Base-by-base conservation (phyloP, 108 stramenopile species). In the Fragilaria crotonensis region DNA sequence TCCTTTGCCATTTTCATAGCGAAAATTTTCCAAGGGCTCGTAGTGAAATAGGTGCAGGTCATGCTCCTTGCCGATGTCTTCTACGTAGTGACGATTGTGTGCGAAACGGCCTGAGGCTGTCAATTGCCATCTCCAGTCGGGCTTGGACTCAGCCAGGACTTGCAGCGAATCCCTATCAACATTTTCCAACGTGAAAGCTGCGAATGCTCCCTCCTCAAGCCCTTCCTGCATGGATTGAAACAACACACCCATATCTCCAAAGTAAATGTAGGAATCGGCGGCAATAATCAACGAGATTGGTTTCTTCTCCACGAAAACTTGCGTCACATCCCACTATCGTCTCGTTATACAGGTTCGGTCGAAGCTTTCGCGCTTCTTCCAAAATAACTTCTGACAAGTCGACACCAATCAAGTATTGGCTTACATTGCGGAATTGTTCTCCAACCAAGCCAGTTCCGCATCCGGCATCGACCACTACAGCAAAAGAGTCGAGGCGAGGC, bases 101-200 rank as follows among this genome's bases (percentile, higher is more conserved):
- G 86, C 86, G 56, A 87, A 80, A 26, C 86, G 56, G 0, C 86
- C 86, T 1, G 76, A 78, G 0, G 86, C 60, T 4, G 77, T 78
- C 49, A 83, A 56, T 54, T 87, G 86, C 86, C 86, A 87, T 48
- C 78, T 73, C 86, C 86, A 87, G 45, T 81, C 64, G n/a, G 86
- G 82, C 45, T 81, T 81, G 1, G 76, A 30, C 54, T 58, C 65
- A 2, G 60, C 25, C 32, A 85, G 66, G 33, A 46, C 48, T 20
- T 60, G 51, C 54, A 83, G 68, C 57, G 33, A 64, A 31, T 81
- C 81, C 1, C 56, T 51, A 23, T 62, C 63, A 23, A 79, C 82
- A 70, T 87, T 84, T 59, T 87, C 86, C 51, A 87, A 60, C 0
- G 81, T 83, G 45, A 87, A 87, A 2, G 80, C 78, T 33, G 57